Base-by-base conservation (phyloP, 768 basidiomycete genomes). In the Stropharia rugosoannulata region DNA sequence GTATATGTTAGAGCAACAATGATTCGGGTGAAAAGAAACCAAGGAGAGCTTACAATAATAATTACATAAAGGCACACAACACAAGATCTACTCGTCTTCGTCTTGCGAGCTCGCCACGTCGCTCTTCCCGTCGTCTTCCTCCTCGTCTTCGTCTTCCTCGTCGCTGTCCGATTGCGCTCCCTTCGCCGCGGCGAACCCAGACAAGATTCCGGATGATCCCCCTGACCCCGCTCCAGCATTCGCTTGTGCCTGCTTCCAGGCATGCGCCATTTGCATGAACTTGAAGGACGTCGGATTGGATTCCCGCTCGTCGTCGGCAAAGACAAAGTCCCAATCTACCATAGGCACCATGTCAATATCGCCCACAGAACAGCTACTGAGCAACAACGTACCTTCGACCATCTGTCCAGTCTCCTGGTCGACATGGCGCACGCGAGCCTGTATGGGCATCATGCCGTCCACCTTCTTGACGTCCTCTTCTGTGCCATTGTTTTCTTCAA, bases 281-380 rank as follows among this genome's bases (percentile, higher is more conserved):
- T 95, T 96, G 87, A 95, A 96, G 0, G 92, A 84, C 0, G 93
- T 87, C 0, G 95, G 93, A 65, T 97, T 96, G 44, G 89, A 84
- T 65, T 96, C 95, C 50, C 88, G 82, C 66, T 97, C 94, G 80
- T 98, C 96, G 76, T 98, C 96, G 25, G 94, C 87, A 70, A 98
- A 98, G 18, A 95, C 87, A 65, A 95, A 84, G 66, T 96, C 95
- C 87, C 90, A 96, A 64, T 96, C 95, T 95, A 55, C 11, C 22
- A 22, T 22, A 51, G n/a, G 41, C n/a, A 91, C 75, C 15, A n/a
- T 35, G 10, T 9, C 12, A 29, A 15, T 25, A 41, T 9, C 29
- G 29, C 29, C 5, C 13, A 46, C 38, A n/a, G n/a, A 16, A 22
- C 39, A 41, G 39, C 13, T 40, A 48, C 29, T 16, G 9, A 27